Conservation (phyloP, 495 filamentous ascomycete genomes). For the Hypoxylon fragiforme region DNA sequence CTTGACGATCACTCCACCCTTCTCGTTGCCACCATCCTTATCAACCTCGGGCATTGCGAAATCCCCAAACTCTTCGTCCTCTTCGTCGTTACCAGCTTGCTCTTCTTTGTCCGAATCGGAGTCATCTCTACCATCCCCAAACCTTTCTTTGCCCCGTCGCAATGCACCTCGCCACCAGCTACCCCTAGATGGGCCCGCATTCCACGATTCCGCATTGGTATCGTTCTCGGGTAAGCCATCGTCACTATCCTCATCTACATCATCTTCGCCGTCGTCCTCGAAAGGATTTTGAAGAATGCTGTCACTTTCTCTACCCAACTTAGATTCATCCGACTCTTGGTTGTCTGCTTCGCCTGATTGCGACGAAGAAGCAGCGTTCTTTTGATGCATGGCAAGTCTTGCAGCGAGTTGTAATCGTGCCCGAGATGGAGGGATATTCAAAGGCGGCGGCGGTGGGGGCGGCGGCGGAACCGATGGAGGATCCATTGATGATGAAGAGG, state of each 20-base stretch:
- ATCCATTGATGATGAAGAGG: conserved; percentile 47
- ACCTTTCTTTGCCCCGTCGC: conserved; percentile 41
- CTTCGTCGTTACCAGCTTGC: conserved; percentile 47
- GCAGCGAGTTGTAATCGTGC: conserved; percentile 83
- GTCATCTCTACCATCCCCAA: conserved; percentile 52
- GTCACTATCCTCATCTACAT: conserved; percentile 50
- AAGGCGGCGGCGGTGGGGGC: conserved; percentile 63
- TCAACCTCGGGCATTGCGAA: conserved; percentile 57
- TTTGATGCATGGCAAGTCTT: conserved; percentile 77
- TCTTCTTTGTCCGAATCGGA: conserved; percentile 46
- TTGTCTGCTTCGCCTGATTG: conserved; percentile 37
- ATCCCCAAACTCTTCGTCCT: conserved; percentile 56
- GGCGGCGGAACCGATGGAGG: conserved; percentile 55
- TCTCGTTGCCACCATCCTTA: conserved; percentile 30
- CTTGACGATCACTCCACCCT: conserved; percentile 47
- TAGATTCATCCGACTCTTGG: conserved; percentile 33
- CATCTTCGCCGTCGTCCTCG: conserved; percentile 51
- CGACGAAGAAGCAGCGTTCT: conserved; percentile 53
- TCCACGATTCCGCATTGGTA: conserved; percentile 40
- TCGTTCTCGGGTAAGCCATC: conserved; percentile 44
- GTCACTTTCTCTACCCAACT: conserved; percentile 25
- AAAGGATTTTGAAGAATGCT: conserved; percentile 49
- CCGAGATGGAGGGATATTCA: conserved; percentile 82
- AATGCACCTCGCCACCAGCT: conserved; percentile 53
- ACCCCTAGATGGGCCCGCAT: conserved; percentile 38